Evolutionary conservation across 192 early-diverging fungal genomes (phyloP).

Genomic region (Glomus cerebriforme): DNA sequence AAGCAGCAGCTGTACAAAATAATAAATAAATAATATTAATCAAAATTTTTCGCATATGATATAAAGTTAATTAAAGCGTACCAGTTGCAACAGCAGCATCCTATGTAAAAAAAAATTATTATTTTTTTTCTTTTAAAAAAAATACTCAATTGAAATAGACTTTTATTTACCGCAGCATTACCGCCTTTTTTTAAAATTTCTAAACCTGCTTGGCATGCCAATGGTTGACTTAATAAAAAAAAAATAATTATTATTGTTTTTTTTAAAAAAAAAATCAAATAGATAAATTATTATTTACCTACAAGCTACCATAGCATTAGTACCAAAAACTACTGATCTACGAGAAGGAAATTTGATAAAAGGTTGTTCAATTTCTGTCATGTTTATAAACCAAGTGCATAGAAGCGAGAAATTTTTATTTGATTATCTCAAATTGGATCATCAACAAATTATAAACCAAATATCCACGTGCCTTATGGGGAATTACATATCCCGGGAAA

Average conservation of each 20-base stretch:
- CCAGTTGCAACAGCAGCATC: conserved; percentile 66
- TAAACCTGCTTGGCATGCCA: conserved; percentile 69
- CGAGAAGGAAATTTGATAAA: conserved; percentile 44
- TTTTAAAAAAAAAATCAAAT: background rate
- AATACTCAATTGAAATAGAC: background rate
- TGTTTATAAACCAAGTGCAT: too few relatives aligned
- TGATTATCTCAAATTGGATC: too few relatives aligned
- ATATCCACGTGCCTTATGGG: too few relatives aligned
- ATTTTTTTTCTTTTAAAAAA: background rate
- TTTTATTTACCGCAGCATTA: conserved; percentile 67
- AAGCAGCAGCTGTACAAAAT: conserved; percentile 55
- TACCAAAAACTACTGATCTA: conserved; percentile 58
- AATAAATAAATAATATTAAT: conserved; percentile 17
- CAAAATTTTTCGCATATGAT: background rate
- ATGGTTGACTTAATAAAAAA: conserved; percentile 60
- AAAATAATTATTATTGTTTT: background rate
- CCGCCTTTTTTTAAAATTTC: conserved; percentile 65
- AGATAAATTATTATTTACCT: conserved; percentile 33
- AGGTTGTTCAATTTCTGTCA: background rate
- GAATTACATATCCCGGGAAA: too few relatives aligned
- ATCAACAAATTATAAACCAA: too few relatives aligned
- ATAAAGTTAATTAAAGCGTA: conserved; percentile 3
- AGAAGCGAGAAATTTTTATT: too few relatives aligned
- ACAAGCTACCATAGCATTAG: conserved; percentile 64
- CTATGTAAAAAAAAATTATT: conserved; percentile 22